These are phyloP conservation scores for Globisporangium cederbergense DNA, from an alignment of 352 stramenopile species.

Conservation along the genomic window DNA sequence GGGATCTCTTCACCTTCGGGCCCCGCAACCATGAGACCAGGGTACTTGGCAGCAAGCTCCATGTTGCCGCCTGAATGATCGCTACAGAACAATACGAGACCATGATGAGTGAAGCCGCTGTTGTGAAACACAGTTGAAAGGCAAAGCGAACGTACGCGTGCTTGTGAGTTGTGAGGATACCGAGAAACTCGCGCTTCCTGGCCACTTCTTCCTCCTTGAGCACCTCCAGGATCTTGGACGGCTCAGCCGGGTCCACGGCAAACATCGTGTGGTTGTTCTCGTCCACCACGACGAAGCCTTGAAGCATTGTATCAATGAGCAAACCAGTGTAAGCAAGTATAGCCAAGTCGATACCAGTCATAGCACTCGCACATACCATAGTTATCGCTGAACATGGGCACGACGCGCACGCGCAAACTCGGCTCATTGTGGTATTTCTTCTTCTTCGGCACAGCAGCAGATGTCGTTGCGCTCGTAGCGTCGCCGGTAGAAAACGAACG, in stretches of 20 bases:
- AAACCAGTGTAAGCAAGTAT: not conserved
- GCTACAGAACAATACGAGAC: slow-evolving; percentile 19
- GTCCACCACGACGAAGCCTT: slow-evolving; percentile 79
- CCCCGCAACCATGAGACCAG: slow-evolving; percentile 59
- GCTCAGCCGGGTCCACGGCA: slow-evolving; percentile 68
- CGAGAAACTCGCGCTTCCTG: slow-evolving; percentile 69
- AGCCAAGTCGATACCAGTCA: not conserved
- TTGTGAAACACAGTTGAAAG: not conserved
- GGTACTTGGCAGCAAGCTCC: slow-evolving; percentile 61
- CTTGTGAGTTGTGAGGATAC: slow-evolving; percentile 93
- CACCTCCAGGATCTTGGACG: slow-evolving; percentile 55
- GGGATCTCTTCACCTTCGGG: slow-evolving; percentile 76
- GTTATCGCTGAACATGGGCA: slow-evolving; percentile 83
- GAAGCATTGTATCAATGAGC: not conserved
- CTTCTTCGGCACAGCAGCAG: slow-evolving; percentile 20
- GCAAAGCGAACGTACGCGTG: slow-evolving; percentile 61
- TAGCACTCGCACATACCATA: slow-evolving; percentile 40
- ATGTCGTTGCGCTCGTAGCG: not conserved
- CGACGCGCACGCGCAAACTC: slow-evolving; percentile 76
- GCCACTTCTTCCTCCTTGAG: slow-evolving; percentile 65
- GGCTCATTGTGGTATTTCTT: slow-evolving; percentile 70
- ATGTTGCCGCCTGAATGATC: slow-evolving; percentile 83
- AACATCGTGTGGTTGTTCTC: slow-evolving; percentile 84
- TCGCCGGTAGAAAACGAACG: slow-evolving; percentile 4
- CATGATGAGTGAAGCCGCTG: not conserved